phyloP scores from a whole-genome alignment of 805 yeast genomes.

The Cyberlindnera mycetangii region DNA sequence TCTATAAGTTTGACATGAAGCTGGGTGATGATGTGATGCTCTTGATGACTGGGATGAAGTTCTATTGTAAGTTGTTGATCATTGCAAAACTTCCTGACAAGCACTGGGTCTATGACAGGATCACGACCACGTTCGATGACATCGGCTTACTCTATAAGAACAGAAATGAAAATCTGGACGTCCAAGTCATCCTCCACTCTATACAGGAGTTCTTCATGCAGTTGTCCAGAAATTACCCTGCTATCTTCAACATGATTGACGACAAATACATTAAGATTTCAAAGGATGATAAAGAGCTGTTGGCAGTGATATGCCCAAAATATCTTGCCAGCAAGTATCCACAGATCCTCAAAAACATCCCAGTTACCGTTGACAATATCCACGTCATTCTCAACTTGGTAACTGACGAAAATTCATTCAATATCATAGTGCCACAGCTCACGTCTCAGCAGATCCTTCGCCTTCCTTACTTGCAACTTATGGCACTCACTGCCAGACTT shows the following conservation, averaged over 20 bases:
- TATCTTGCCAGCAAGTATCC: conserved; percentile 17
- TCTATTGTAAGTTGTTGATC: conserved; percentile 18
- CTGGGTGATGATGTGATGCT: conserved; percentile 17
- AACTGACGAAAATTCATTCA: conserved; percentile 8
- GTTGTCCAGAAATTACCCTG: conserved; percentile 17
- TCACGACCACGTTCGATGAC: conserved; percentile 5
- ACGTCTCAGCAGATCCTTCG: conserved; percentile 11
- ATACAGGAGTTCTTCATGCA: conserved; percentile 17
- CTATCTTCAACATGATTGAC: conserved; percentile 10
- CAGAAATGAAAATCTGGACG: conserved; percentile 13
- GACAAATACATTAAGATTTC: conserved; percentile 10
- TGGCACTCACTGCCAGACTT: conserved; percentile 15
- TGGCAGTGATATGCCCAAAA: conserved; percentile 19
- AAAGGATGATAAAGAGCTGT: conserved; percentile 7
- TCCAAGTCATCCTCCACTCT: conserved; percentile 19
- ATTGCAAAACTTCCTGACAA: conserved; percentile 9
- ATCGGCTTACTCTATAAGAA: conserved; percentile 16
- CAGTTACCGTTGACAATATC: conserved; percentile 12
- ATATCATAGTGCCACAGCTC: conserved; percentile 9
- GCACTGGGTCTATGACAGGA: conserved; percentile 19
- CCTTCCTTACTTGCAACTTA: conserved; percentile 23
- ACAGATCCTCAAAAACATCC: conserved; percentile 9
- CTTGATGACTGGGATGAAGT: conserved; percentile 17
- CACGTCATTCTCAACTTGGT: conserved; percentile 19
- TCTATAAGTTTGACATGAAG: conserved; percentile 14